A percentile compares a stretch with the other conserved stretches of the same genome.
These are phyloP conservation scores for Chlamydomonas schloesseri DNA, from an alignment of 139 green algal genomes.

Conservation along the genomic window DNA sequence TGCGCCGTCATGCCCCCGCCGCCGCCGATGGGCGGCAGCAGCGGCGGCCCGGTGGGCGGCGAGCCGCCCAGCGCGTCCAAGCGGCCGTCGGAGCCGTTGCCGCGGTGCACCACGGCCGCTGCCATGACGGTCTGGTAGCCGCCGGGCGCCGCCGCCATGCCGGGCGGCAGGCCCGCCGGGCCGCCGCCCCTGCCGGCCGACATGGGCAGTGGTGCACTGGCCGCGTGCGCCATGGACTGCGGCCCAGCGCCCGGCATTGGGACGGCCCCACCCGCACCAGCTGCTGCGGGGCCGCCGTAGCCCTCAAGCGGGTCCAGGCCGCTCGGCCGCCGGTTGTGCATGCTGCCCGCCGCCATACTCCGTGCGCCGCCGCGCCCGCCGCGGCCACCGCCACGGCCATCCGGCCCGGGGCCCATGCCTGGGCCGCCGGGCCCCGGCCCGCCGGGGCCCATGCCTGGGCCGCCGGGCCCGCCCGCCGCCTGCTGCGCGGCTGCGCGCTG, in stretches of 20 bases:
- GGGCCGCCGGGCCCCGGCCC: background rate
- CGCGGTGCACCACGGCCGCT: background rate
- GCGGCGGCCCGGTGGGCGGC: background rate
- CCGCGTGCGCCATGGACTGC: no score
- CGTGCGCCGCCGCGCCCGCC: background rate
- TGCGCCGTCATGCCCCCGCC: no score
- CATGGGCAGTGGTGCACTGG: background rate
- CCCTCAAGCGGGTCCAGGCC: no score
- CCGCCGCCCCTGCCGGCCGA: background rate
- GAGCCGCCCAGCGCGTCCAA: background rate
- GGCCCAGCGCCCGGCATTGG: no score
- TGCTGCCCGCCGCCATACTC: background rate
- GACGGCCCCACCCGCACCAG: no score
- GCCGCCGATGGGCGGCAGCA: constrained; percentile 4
- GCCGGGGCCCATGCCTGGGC: background rate
- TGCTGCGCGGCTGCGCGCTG: background rate
- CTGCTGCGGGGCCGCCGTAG: no score
- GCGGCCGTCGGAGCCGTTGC: background rate
- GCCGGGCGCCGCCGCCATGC: no score
- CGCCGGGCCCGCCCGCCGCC: background rate
- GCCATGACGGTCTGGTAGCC: constrained; percentile 19
- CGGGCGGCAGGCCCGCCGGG: background rate
- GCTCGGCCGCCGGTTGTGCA: constrained; percentile 5
- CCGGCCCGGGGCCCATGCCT: background rate
- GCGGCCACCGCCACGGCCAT: background rate